Base-by-base conservation (phyloP, 2,329 filamentous ascomycete genomes). In the Fusarium guadeloupense region DNA sequence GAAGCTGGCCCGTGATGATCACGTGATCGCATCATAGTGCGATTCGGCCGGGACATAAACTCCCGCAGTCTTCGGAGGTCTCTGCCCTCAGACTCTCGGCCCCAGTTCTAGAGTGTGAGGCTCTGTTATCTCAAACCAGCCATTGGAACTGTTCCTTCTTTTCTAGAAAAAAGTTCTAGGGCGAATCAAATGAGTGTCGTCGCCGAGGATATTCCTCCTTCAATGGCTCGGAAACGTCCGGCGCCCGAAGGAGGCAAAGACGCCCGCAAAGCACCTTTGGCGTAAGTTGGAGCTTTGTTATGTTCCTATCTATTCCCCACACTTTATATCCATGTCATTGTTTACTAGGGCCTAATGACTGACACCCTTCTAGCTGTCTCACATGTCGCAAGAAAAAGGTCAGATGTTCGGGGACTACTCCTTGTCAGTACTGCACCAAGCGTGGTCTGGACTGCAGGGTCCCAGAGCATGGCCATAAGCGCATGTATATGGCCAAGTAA, bases 351-450 rank as follows among this genome's bases (percentile, higher is more conserved):
- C 20, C 14, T 45, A 42, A 20, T 9, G 6, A 40, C 47, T 40
- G 33, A 53, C 50, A 38, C 37, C 20, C 6, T 39, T 30, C 4
- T 38, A 69, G 67, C 14, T 69, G 67, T 40, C 65, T 69, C 34
- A 69, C 67, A 19, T 69, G 67, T 41, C 66, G 67, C 30, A 69
- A 69, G 65, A 69, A 69, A 41, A 69, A 69, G 34, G 67, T 69
- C 38, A 50, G 67, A 38, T 69, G 67, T 19, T 69, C 67, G 12
- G 67, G 67, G 19, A 69, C 67, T 23, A 69, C 62, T 20, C 67
- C 67, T 42, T 69, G 67, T 45, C 63, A 60, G n/a, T 69, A 69
- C 14, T 69, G 67, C 31, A 46, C 57, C 43, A 69, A 69, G 55
- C 67, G 67, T 28, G 67, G 67, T 4, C 26, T 69, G 14, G 67